Evolutionary conservation across 2,329 filamentous ascomycete genomes (phyloP), one percentile per base, ranked within the genome.

Genomic region (Fusarium sp.): DNA sequence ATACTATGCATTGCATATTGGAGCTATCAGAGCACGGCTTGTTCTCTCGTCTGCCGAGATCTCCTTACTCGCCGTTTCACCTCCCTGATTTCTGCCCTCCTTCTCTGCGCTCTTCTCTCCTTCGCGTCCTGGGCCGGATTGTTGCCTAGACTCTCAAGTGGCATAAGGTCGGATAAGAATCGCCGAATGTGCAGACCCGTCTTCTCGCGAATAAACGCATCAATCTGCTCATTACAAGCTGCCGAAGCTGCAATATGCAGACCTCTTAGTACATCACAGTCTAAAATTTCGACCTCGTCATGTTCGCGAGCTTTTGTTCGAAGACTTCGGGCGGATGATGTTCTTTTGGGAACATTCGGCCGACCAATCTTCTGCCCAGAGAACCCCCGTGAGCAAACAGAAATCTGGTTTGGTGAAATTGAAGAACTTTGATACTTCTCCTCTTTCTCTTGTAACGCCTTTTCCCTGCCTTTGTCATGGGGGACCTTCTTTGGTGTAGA

Each of bases 221-320:
- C 85, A 3, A 88, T 81, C 36, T 82, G 77, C 57, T 85, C 82
- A 57, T 88, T 83, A 50, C 85, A 87, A 6, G 86, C 86, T 12
- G 86, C 87, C 7, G 83, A 84, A 31, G 85, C 82, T 7, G 85
- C 86, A 38, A 88, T 82, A 62, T 85, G 84, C 12, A 89, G 76
- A 0, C 86, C 87, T 51, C 82, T 80, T 49, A 88, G 80, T 4
- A 89, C 83, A 70, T 87, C 84, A 45, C 81, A 79, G 70, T 88
- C 83, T 26, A 76, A 76, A 31, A 86, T 82, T 36, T 79, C 73
- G 13, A 69, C 68, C 57, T 83, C 80, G 9, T 80, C 77, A n/a
- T 77, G 70, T 30, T 79, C 78, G 18, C 64, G 36, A 6, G 72
- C 69, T 10, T 63, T 52, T 16, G 66, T 74, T 36, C 55, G 62